A percentile compares a stretch with the other conserved stretches of the same genome.
These are phyloP conservation scores for Eucalyptus paniculata DNA, from an alignment of 345 rosid species.

Conservation along the genomic window DNA sequence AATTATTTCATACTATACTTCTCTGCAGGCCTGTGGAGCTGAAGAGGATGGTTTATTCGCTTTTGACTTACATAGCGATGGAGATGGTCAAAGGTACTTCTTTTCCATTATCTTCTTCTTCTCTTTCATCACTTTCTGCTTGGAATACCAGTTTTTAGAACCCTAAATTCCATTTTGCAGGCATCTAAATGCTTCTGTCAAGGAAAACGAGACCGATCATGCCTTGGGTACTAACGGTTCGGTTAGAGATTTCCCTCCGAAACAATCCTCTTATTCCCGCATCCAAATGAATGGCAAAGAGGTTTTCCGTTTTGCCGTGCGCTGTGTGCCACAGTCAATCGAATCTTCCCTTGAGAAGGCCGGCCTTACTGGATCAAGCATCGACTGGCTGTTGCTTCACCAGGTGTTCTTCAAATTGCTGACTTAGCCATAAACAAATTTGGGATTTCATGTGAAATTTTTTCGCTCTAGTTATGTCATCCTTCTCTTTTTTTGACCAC, in stretches of 20 bases:
- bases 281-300: constrained; percentile 90
- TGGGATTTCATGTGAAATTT: background rate
- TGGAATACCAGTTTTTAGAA: background rate
- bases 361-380: constrained; percentile 51
- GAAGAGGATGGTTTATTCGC: constrained; percentile 79
- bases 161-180: constrained; percentile 21
- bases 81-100: constrained; percentile 62
- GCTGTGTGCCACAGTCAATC: constrained; percentile 74
- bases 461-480: background rate
- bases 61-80: constrained; percentile 82
- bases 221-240: constrained; percentile 56
- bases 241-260: constrained; percentile 46
- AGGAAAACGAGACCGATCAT: constrained; percentile 25
- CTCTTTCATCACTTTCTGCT: background rate
- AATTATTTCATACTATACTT: background rate
- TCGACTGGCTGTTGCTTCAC: constrained; percentile 93
- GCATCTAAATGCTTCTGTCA: constrained; percentile 47
- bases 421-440: background rate
- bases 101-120: background rate
- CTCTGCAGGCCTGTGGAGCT: constrained; percentile 62
- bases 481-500: background rate
- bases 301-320: constrained; percentile 86
- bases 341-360: constrained; percentile 72
- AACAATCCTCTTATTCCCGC: constrained; percentile 40
- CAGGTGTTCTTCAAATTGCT: constrained; percentile 35